Base-by-base conservation (phyloP, 768 basidiomycete genomes). In the Boletus tylopilopsis region DNA sequence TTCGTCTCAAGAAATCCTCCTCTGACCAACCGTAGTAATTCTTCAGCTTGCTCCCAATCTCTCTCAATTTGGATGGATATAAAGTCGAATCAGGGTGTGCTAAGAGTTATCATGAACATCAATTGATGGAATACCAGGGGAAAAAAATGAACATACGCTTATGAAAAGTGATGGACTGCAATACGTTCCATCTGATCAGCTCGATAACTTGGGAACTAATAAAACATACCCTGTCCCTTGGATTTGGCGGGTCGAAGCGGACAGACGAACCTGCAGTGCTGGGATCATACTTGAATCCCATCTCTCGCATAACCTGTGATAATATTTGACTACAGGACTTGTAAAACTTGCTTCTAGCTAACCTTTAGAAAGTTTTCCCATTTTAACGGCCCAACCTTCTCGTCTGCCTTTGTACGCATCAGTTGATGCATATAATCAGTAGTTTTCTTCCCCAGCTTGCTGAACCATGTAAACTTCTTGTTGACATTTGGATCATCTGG, bases 291-390 rank as follows among this genome's bases (percentile, higher is more conserved):
- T 69, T 68, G 65, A 91, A 91, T 30, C 88, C 88, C 79, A 91
- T 82, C 40, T 85, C 85, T 32, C 73, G 69, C 87, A 91, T 87
- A 32, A 87, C 68, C 88, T 90, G 56, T 9, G 37, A 43, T 23
- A 29, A 47, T 34, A 33, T 46, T n/a, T 34, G 9, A 48, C 39
- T 25, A 30, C 9, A 33, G 32, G 24, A 33, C 27, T 32, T 22
- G 2, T 32, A 22, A 25, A 8, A 36, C 33, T 29, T 29, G 19
- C 9, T 6, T 11, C 38, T 35, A 25, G 45, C 68, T 42, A 49
- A 86, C 90, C 73, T 81, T 85, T 29, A 90, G 62, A 63, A 92
- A 89, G 49, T 79, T 71, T 30, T 90, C 85, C 90, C 90, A 90
- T 52, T 84, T 84, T 83, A 92, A 81, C 19, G 79, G 63, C 6